Evolutionary conservation across 805 yeast species (phyloP), one percentile per base, ranked within the genome.

Genomic region (Saccharomycopsis babjevae): DNA sequence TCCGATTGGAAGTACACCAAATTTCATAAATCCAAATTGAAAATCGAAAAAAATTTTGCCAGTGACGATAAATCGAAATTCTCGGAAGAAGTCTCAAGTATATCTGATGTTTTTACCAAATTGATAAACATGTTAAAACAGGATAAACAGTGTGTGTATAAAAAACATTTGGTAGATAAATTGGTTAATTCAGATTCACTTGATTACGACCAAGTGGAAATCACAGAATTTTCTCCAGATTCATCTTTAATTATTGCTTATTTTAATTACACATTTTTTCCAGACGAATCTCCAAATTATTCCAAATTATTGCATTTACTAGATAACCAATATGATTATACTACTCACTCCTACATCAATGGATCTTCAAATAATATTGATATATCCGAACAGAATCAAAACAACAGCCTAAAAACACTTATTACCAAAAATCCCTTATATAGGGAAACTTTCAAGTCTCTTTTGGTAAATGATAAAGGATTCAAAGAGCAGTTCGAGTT

Each of bases 31-130:
- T 39, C 66, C 18, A 61, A 62, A 22, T 32, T 57, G 32, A 64
- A 65, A 46, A 61, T 59, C 15, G 66, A 64, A 50, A 64, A 61
- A 58, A 59, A 59, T 25, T 60, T 62, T 46, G 62, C 64, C 10
- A 59, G 52, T 18, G 18, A 42, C 8, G 66, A 64, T 38, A 59
- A 60, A 52, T 16, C 54, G 5, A 62, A 60, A 22, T 64, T 61
- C 25, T 18, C 58, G 1, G 64, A 64, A 36, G 66, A 64, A n/a
- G 46, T 64, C 15, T 20, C 22, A 18, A 36, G 39, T 16, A 34
- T 64, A 32, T 43, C 52, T 1, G 38, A 22, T 13, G 20, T 34
- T 25, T 61, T 64, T 22, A 30, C 32, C 11, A 57, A 59, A 30
- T 50, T 64, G 22, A 36, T 64, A 28, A 22, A 38, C 3, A 32